Conservation (phyloP, 768 basidiomycete genomes). For the Boletus bicolor region DNA sequence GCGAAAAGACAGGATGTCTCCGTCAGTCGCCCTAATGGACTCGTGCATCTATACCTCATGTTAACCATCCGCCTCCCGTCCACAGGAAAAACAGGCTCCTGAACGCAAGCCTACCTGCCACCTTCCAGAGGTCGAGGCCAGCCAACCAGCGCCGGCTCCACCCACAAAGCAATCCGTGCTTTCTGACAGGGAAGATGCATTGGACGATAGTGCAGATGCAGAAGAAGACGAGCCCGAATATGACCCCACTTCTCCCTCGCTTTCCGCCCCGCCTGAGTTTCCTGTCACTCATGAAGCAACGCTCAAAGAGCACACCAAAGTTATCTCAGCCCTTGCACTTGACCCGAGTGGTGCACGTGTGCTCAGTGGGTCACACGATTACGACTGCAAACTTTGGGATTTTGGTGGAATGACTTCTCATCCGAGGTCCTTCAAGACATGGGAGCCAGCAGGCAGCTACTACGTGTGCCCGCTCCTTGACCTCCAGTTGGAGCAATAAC, state of each 20-base stretch:
- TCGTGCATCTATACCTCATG: constrained; percentile 19
- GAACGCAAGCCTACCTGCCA: constrained; percentile 6
- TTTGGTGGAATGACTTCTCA: constrained; percentile 95
- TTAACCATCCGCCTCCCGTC: constrained; percentile 12
- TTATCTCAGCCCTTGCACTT: constrained; percentile 86
- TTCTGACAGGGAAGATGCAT: constrained; percentile 22
- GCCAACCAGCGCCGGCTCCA: constrained; percentile 12
- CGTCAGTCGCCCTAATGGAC: constrained; percentile 19
- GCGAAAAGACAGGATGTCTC: constrained; percentile 52
- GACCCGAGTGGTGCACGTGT: constrained; percentile 95
- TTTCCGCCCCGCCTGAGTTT: constrained; percentile 49
- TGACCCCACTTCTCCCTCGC: constrained; percentile 45
- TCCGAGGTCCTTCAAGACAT: constrained; percentile 93
- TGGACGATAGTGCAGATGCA: constrained; percentile 22
- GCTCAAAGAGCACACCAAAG: constrained; percentile 94
- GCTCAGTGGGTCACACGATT: constrained; percentile 91
- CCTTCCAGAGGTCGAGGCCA: constrained; percentile 21
- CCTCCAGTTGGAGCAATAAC: not conserved
- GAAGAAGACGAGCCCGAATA: constrained; percentile 45
- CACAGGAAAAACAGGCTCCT: constrained; percentile 15
- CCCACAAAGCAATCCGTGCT: not conserved
- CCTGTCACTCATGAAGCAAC: constrained; percentile 89
- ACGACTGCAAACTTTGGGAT: constrained; percentile 98
- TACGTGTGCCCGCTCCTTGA: constrained; percentile 49
- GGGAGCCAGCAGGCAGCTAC: constrained; percentile 93